phyloP scores from a whole-genome alignment of 1,139 yeast genomes.

The Geotrichum citri-aurantii region DNA sequence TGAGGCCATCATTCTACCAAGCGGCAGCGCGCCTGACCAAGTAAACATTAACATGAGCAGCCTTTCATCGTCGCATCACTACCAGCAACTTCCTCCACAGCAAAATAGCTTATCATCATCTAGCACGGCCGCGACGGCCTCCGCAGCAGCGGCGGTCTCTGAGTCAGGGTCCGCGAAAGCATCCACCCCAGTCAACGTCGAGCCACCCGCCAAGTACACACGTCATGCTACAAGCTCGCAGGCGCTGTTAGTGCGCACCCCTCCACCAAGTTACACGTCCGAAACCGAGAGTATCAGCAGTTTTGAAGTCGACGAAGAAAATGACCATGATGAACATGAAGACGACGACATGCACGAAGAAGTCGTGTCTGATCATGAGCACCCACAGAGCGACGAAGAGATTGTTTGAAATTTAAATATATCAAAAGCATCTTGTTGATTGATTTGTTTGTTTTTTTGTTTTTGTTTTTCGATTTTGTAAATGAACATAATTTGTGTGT shows the following conservation, averaged over 20 bases:
- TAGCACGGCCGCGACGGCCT: background rate
- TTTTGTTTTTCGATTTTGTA: background rate
- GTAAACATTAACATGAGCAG: constrained; percentile 22
- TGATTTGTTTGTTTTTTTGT: background rate
- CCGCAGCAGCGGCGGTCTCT: background rate
- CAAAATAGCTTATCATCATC: background rate
- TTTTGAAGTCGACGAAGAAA: constrained; percentile 18
- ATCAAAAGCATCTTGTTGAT: background rate
- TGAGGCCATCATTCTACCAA: constrained; percentile 17
- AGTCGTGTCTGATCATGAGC: background rate
- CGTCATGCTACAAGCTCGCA: constrained; percentile 18
- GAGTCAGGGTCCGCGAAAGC: background rate
- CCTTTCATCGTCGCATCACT: constrained; percentile 3
- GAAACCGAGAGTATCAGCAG: constrained; percentile 19
- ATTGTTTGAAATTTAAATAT: background rate
- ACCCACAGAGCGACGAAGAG: background rate
- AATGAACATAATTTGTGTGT: background rate
- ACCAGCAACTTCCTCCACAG: constrained; percentile 2
- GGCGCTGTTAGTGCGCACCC: constrained; percentile 18
- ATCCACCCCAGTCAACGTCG: background rate
- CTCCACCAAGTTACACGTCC: constrained; percentile 30
- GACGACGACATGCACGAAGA: background rate
- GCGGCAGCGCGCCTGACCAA: constrained; percentile 15
- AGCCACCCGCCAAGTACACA: constrained; percentile 3
- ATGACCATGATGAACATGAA: constrained; percentile 13